Percentiles rank a stretch among this genome's conserved stretches.
phyloP scores from a whole-genome alignment of 2,329 filamentous ascomycete species.

The Phialophora chinensis region DNA sequence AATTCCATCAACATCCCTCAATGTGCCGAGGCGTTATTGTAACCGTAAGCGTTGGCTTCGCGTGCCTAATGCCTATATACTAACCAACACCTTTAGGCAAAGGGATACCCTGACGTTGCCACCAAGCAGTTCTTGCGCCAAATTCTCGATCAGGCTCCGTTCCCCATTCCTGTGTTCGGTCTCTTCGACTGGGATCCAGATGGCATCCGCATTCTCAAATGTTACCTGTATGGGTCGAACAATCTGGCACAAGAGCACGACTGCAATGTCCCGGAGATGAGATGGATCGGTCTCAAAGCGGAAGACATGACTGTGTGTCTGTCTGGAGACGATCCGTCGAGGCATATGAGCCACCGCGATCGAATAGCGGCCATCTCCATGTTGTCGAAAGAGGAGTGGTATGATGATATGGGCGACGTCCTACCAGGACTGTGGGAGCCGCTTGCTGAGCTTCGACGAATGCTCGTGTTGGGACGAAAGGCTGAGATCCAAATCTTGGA shows the following conservation, averaged over 20 bases:
- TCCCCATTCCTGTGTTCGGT: constrained; percentile 53
- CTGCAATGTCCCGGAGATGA: constrained; percentile 55
- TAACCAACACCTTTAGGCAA: constrained; percentile 53
- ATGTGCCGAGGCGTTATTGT: constrained; percentile 59
- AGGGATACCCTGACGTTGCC: constrained; percentile 68
- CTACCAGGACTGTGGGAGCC: constrained; percentile 44
- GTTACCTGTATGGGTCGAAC: constrained; percentile 67
- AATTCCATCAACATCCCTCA: constrained; percentile 51
- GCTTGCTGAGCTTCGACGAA: constrained; percentile 62
- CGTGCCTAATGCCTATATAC: not conserved
- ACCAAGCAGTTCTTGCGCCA: constrained; percentile 61
- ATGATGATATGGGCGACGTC: constrained; percentile 53
- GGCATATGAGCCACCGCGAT: constrained; percentile 26
- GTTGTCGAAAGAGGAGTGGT: constrained; percentile 61
- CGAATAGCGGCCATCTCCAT: constrained; percentile 48
- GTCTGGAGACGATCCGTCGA: constrained; percentile 33
- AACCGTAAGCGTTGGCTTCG: constrained; percentile 53
- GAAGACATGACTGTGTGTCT: constrained; percentile 45
- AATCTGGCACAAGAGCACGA: constrained; percentile 61
- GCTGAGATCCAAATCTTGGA: constrained; percentile 65
- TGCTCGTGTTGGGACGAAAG: constrained; percentile 68
- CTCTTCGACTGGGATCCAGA: constrained; percentile 68
- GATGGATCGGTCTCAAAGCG: constrained; percentile 65
- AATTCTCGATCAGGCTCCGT: constrained; percentile 43
- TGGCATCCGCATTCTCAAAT: constrained; percentile 66